Conservation (phyloP, 2,329 filamentous ascomycete species). For the Cladosporium cucumerinum region DNA sequence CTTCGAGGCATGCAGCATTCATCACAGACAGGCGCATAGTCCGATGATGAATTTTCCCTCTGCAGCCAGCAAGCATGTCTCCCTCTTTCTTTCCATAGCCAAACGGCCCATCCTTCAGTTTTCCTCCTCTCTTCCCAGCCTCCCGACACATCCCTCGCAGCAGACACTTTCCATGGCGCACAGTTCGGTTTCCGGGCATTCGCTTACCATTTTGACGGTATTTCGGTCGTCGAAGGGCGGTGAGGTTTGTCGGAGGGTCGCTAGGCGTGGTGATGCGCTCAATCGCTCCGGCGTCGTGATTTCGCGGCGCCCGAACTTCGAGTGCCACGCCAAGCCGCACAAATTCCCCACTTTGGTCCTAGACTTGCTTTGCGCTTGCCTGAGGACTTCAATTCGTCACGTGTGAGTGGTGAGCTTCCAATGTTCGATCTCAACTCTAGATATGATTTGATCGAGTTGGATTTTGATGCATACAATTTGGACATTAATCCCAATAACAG, state of each 20-base stretch:
- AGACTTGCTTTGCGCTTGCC: neutral
- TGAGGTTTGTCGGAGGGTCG: constrained; percentile 16
- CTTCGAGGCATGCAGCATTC: neutral
- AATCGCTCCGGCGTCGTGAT: constrained; percentile 4
- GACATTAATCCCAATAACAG: neutral
- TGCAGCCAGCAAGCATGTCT: neutral
- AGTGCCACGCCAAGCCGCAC: constrained; percentile 1
- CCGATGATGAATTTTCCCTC: neutral
- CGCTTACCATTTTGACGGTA: constrained; percentile 24
- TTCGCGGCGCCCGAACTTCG: constrained; percentile 1
- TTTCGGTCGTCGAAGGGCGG: constrained; percentile 18
- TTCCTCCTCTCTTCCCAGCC: neutral
- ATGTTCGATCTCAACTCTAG: no score
- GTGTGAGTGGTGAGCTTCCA: neutral
- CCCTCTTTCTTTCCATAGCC: neutral
- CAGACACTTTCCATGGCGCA: constrained; percentile 1
- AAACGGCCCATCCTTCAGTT: neutral
- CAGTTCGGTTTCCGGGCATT: constrained; percentile 1
- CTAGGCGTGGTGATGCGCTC: constrained; percentile 6
- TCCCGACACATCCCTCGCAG: constrained; percentile 1
- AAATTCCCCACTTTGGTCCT: neutral
- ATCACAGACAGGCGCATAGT: constrained; percentile 6
- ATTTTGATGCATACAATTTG: neutral
- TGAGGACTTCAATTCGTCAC: neutral
- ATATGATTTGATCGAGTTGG: no score